Conservation (phyloP, 2,329 filamentous ascomycete species). For the Colletotrichum abscissum region DNA sequence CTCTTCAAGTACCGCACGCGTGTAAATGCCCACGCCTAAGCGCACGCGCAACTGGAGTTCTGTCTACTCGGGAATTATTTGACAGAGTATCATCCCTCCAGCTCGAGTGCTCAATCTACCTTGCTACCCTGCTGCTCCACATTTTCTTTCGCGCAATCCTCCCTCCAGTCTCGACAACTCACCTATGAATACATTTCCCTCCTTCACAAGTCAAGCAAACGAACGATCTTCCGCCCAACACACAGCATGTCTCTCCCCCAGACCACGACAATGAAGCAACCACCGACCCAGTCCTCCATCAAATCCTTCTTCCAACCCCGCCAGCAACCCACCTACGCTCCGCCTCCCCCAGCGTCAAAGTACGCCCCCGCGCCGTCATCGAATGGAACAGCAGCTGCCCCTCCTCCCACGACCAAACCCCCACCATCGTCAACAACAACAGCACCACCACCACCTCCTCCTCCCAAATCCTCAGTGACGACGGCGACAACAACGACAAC, state of each 20-base stretch:
- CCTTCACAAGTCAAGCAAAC: background rate
- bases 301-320: constrained; percentile 70
- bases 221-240: constrained; percentile 48
- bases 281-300: constrained; percentile 64
- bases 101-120: background rate
- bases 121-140: background rate
- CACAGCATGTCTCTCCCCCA: constrained; percentile 52
- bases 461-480: constrained; percentile 2
- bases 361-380: constrained; percentile 43
- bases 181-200: background rate
- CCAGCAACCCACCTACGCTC: constrained; percentile 54
- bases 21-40: background rate
- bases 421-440: constrained; percentile 40
- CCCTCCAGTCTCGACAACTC: background rate
- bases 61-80: background rate
- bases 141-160: background rate
- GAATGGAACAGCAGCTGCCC: constrained; percentile 31
- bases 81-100: background rate
- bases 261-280: constrained; percentile 44
- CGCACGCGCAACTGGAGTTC: background rate
- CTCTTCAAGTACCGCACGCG: background rate
- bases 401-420: constrained; percentile 44
- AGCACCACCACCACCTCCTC: constrained; percentile 31
- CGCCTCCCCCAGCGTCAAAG: constrained; percentile 49
- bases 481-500: constrained; percentile 35